Evolutionary conservation across 2,329 filamentous ascomycete species (phyloP), one percentile per base, ranked within the genome.

Genomic region (Epichloe gansuensis): DNA sequence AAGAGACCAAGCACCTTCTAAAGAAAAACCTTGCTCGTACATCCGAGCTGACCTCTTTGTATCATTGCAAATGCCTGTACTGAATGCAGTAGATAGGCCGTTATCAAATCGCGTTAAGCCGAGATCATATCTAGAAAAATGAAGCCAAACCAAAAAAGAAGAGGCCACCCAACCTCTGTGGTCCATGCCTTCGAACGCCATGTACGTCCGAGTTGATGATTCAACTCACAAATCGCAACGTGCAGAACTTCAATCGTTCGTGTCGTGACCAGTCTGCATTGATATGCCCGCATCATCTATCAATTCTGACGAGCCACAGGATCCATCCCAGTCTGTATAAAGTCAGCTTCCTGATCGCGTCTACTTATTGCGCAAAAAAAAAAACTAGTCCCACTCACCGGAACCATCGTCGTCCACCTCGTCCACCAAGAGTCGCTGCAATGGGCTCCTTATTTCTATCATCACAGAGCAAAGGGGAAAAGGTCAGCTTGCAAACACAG

Each of bases 361-460:
- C 31, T 38, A 23, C 4, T 15, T 15, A 36, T 21, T n/a, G 36
- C 11, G 31, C n/a, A 23, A 17, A 8, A 13, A 25, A 23, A 23
- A 23, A 23, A 4, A 23, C 23, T 8, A 31, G 31, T n/a, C 25
- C 27, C 47, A 44, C 40, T 45, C 76, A 79, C 78, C 77, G 57
- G 77, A 80, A 58, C 68, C 76, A 51, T 81, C 78, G 50, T 81
- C 77, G 55, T 81, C 78, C 51, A 77, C 61, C 54, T 80, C 75
- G 47, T 81, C 77, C 15, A 80, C 71, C 43, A 77, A 69, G n/a
- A 84, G 65, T 47, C 68, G 69, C 39, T 70, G 71, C 59, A 87
- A 71, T n/a, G 68, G 61, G 13, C 72, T 71, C 12, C 75, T 54
- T 4, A 78, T 68, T 31, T 68, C 66, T 69, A 51, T 43, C 13